These are phyloP conservation scores for Neurospora sp. DNA, from an alignment of 495 filamentous ascomycete species.

Conservation along the genomic window DNA sequence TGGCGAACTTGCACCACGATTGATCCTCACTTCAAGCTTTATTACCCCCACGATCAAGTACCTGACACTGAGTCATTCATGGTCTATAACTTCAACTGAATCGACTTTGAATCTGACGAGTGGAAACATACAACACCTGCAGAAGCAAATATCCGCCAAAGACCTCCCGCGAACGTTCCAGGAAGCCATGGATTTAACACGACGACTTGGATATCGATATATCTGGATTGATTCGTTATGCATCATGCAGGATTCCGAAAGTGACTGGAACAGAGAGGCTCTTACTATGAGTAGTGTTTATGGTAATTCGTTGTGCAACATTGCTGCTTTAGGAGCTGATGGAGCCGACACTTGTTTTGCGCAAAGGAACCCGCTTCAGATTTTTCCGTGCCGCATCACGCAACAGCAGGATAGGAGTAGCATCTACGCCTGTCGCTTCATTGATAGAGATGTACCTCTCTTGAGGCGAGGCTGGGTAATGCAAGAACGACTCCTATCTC, in stretches of 20 bases:
- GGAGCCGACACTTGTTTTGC: neutral
- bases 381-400: neutral
- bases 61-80: neutral
- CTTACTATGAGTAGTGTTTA: neutral
- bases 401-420: rapidly evolving
- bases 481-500: neutral
- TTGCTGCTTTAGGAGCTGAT: neutral
- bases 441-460: neutral
- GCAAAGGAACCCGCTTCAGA: neutral
- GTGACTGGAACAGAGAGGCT: neutral
- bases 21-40: neutral
- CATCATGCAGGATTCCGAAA: neutral
- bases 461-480: neutral
- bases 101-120: neutral
- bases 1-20: neutral
- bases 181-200: neutral
- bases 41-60: neutral
- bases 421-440: neutral
- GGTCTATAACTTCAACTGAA: neutral
- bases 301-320: neutral
- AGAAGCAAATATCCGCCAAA: neutral
- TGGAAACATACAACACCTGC: neutral
- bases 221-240: neutral
- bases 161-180: neutral
- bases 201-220: neutral